phyloP scores from a whole-genome alignment of 306 rosid species.

The Cucurbita maxima region DNA sequence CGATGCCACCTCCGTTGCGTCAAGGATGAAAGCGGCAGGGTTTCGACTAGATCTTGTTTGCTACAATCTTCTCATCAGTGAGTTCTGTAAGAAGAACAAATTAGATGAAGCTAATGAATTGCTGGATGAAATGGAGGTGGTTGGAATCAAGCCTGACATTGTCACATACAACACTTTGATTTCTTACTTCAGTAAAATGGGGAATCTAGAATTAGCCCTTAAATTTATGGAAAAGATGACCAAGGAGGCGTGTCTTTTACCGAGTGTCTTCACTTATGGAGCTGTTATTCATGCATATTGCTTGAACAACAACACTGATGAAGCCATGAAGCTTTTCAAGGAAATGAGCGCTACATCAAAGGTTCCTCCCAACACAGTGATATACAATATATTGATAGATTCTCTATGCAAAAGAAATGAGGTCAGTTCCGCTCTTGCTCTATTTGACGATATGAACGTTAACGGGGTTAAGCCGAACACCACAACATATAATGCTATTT shows the following conservation, averaged over 20 bases:
- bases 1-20: slow-evolving; percentile 47
- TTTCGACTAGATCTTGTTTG: slow-evolving; percentile 39
- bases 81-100: slow-evolving; percentile 60
- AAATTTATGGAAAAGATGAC: slow-evolving; percentile 44
- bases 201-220: slow-evolving; percentile 30
- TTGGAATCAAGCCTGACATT: slow-evolving; percentile 46
- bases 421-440: slow-evolving; percentile 33
- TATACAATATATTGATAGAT: slow-evolving; percentile 50
- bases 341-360: slow-evolving; percentile 34
- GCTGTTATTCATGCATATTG: slow-evolving; percentile 63
- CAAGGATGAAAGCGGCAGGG: slow-evolving; percentile 53
- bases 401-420: slow-evolving; percentile 41
- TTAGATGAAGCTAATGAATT: slow-evolving; percentile 33
- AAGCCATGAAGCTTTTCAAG: slow-evolving; percentile 47
- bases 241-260: slow-evolving; percentile 34
- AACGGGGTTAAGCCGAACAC: slow-evolving; percentile 43
- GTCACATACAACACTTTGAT: slow-evolving; percentile 65
- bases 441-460: slow-evolving; percentile 46
- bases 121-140: slow-evolving; percentile 50
- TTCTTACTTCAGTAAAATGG: slow-evolving; percentile 38
- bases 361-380: slow-evolving; percentile 49
- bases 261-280: slow-evolving; percentile 60
- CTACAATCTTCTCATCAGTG: slow-evolving; percentile 53
- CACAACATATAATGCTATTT: slow-evolving; percentile 45
- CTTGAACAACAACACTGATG: slow-evolving; percentile 21